A percentile compares a stretch with the other conserved stretches of the same genome.
Evolutionary conservation across 2,329 filamentous ascomycete species (phyloP).

Genomic region (Aspergillus tamarii): DNA sequence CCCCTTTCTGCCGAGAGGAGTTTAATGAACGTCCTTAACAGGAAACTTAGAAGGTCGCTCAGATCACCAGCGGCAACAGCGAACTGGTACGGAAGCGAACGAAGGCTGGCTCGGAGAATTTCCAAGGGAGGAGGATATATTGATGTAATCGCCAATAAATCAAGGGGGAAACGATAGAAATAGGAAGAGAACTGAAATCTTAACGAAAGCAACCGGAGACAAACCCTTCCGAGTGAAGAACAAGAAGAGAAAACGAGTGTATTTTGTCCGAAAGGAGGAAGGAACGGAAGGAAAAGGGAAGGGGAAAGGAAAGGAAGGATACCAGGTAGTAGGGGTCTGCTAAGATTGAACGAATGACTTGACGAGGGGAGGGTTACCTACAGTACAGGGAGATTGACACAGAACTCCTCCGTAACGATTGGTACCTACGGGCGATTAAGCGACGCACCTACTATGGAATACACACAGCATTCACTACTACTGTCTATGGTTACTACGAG

Average conservation of each 20-base stretch:
- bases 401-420: constrained; percentile 4
- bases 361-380: neutral
- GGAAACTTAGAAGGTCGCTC: constrained; percentile 9
- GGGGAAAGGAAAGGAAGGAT: constrained; percentile 16
- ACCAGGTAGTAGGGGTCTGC: constrained; percentile 5
- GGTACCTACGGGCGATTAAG: constrained; percentile 9
- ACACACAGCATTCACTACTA: neutral
- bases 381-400: constrained; percentile 1
- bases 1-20: constrained; percentile 22
- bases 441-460: constrained; percentile 8
- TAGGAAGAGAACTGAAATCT: neutral
- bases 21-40: constrained; percentile 19
- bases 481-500: too few relatives aligned
- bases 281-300: constrained; percentile 13
- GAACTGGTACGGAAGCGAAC: neutral
- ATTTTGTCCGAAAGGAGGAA: constrained; percentile 8
- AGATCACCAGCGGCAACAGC: neutral
- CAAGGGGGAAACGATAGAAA: neutral
- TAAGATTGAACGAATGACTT: constrained; percentile 8
- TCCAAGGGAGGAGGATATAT: neutral
- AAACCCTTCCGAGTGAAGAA: constrained; percentile 10
- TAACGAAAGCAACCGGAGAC: constrained; percentile 3
- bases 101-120: constrained; percentile 7
- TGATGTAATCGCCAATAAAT: neutral
- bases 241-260: constrained; percentile 18